A percentile compares a stretch with the other conserved stretches of the same genome.
These are phyloP conservation scores for Gossypium laxum DNA, from an alignment of 441 rosid genomes.

Conservation along the genomic window DNA sequence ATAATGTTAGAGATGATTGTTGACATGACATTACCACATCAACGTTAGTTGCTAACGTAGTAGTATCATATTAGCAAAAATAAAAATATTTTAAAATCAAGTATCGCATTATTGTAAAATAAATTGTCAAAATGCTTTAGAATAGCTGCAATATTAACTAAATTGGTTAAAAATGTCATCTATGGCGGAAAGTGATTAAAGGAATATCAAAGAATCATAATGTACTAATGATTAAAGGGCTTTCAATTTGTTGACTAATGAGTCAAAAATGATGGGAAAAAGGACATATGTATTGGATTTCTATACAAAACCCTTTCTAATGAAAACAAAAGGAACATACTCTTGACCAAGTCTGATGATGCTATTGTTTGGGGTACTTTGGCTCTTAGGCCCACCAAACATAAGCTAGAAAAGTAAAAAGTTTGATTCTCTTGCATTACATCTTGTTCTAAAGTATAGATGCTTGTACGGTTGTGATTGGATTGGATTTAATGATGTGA, in stretches of 20 bases:
- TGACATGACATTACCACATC: no score
- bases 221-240: constrained; percentile 19
- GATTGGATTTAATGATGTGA: not conserved
- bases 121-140: not conserved
- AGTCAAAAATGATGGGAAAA: constrained; percentile 15
- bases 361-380: constrained; percentile 7
- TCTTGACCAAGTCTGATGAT: not conserved
- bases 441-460: not conserved
- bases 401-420: not conserved
- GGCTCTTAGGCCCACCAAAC: not conserved
- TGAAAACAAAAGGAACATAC: constrained; percentile 6
- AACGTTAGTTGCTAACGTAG: no score
- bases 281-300: not conserved
- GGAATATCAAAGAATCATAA: constrained; percentile 14
- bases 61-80: no score
- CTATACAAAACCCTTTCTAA: not conserved
- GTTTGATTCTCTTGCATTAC: not conserved
- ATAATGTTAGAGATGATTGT: no score
- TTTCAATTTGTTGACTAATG: not conserved
- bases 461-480: constrained; percentile 4
- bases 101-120: not conserved
- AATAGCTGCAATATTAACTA: not conserved
- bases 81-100: no score
- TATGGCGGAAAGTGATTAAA: constrained; percentile 19
- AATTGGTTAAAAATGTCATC: constrained; percentile 11